Base-by-base conservation (phyloP, 768 basidiomycete genomes). In the Zangia roseola region DNA sequence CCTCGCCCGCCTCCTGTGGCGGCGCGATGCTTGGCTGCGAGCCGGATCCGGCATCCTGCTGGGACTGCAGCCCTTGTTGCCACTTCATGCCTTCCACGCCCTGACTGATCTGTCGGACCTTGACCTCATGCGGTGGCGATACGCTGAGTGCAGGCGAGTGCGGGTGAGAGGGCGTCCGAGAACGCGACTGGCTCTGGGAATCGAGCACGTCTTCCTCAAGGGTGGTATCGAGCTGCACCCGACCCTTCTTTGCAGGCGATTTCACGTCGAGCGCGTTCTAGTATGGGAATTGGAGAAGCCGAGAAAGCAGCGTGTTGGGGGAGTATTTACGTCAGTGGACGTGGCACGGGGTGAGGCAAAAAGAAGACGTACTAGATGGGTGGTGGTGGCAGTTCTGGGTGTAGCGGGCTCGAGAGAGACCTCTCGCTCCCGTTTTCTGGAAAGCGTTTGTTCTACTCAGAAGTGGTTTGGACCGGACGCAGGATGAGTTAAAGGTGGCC, bases 71-170 rank as follows among this genome's bases (percentile, higher is more conserved):
- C 25, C 30, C 67, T 49, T 79, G 82, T 63, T 77, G 74, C 87
- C 86, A 87, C 61, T 73, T 82, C 54, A 88, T 78, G 61, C 89
- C 88, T 64, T 88, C 86, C 26, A 89, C 86, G 23, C 85, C 84
- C 60, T 83, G 83, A 53, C 85, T 88, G 57, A 88, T 87, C 70
- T 88, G 87, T 43, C 84, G 78, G 49, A 86, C 81, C 72, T 86
- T 89, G 70, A 86, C 80, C 67, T 89, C 86, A 55, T 82, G 80
- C 4, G 83, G 84, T 4, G 89, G 87, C n/a, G 89, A 89, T 46
- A 74, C 75, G 44, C 75, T 74, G 26, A 65, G 58, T 5, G 39
- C 57, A 3, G 63, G 65, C 0, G 65, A 67, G 20, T 61, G 55
- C 2, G 69, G 59, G 17, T 60, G 40, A 5, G 69, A 64, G 3